Percentiles rank a stretch among this genome's conserved stretches.
These are phyloP conservation scores for Euphorbia schlechtendalii DNA, from an alignment of 441 rosid genomes.

Conservation along the genomic window DNA sequence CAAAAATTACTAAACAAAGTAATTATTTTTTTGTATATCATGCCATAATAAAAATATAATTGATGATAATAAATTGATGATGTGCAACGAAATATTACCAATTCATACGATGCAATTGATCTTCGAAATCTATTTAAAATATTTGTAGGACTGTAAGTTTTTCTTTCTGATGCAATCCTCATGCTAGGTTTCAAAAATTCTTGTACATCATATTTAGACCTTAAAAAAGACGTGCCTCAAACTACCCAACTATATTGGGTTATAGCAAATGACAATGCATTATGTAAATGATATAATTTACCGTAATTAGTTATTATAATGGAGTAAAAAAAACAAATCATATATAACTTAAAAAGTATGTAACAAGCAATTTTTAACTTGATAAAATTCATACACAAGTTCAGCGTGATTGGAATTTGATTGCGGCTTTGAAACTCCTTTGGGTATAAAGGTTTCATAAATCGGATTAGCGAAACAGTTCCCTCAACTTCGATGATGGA, in stretches of 20 bases:
- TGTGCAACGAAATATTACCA: constrained; percentile 30
- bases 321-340: too few species aligned
- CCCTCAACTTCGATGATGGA: constrained; percentile 93
- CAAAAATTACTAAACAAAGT: constrained; percentile 11
- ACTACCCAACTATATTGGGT: too few species aligned
- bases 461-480: constrained; percentile 81
- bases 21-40: constrained; percentile 3
- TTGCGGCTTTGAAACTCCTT: constrained; percentile 63
- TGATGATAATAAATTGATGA: too few species aligned
- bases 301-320: too few species aligned
- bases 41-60: too few species aligned
- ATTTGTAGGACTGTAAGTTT: constrained; percentile 53
- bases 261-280: too few species aligned
- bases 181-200: constrained; percentile 89
- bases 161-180: constrained; percentile 61
- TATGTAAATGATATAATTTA: too few species aligned
- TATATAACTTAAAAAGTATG: too few species aligned
- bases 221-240: too few species aligned
- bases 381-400: constrained; percentile 68
- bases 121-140: constrained; percentile 57
- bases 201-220: constrained; percentile 94
- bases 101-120: constrained; percentile 36
- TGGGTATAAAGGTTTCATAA: constrained; percentile 82
- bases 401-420: constrained; percentile 70
- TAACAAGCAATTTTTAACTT: constrained; percentile 54